phyloP scores from a whole-genome alignment of 2,329 filamentous ascomycete genomes.

The Claviceps sp. region DNA sequence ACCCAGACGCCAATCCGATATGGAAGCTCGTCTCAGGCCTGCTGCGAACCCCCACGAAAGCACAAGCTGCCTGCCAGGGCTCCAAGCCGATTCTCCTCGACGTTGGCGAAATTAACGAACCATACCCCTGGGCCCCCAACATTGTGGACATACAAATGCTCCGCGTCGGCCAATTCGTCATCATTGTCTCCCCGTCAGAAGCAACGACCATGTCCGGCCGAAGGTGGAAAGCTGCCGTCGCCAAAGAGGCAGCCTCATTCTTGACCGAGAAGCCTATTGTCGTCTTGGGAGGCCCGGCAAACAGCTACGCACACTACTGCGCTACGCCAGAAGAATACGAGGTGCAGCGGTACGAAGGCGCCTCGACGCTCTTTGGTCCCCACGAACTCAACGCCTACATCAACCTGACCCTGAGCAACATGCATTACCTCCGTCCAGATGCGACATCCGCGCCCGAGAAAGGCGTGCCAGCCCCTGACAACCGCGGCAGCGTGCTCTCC shows the following conservation, averaged over 20 bases:
- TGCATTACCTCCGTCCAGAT: conserved; percentile 24
- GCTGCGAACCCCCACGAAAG: conserved; percentile 54
- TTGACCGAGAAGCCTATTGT: conserved; percentile 50
- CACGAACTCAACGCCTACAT: conserved; percentile 78
- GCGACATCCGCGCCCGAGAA: conserved; percentile 26
- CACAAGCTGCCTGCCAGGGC: conserved; percentile 63
- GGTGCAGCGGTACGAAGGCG: conserved; percentile 89
- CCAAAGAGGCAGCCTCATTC: conserved; percentile 33
- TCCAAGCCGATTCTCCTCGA: conserved; percentile 80
- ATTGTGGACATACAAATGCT: conserved; percentile 80
- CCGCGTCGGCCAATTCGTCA: conserved; percentile 70
- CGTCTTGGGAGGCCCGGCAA: conserved; percentile 77
- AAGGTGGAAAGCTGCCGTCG: conserved; percentile 66
- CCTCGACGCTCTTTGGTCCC: conserved; percentile 75
- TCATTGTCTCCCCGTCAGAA: conserved; percentile 77
- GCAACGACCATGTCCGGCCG: conserved; percentile 86
- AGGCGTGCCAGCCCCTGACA: conserved; percentile 62
- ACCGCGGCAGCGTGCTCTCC: conserved; percentile 58
- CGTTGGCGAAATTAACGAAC: conserved; percentile 63
- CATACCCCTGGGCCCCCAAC: conserved; percentile 84
- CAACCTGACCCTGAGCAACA: conserved; percentile 61
- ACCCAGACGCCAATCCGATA: conserved; percentile 57
- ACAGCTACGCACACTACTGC: conserved; percentile 79
- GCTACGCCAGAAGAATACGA: conserved; percentile 67
- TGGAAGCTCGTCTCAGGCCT: conserved; percentile 66